A percentile compares a stretch with the other conserved stretches of the same genome.
phyloP scores from a whole-genome alignment of 106 monocot species.

The Triglochin maritima region DNA sequence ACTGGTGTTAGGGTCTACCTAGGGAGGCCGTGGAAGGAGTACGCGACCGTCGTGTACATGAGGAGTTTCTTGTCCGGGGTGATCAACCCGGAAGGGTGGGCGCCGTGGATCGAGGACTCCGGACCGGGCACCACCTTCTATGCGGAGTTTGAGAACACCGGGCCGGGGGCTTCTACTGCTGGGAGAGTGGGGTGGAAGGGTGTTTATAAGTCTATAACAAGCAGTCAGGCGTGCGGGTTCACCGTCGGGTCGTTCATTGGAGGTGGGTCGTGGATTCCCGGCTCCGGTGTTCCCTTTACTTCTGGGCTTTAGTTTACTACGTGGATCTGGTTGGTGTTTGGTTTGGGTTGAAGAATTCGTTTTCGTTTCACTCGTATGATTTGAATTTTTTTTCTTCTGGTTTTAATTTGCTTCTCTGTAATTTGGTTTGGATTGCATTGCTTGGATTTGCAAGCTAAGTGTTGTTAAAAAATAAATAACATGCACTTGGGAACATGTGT shows the following conservation, averaged over 20 bases:
- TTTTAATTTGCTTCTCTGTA: too few relatives aligned
- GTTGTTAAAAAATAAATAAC: too few relatives aligned
- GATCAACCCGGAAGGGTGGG: slow-evolving; percentile 7
- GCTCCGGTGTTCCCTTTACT: not conserved
- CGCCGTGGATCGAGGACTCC: slow-evolving; percentile 6
- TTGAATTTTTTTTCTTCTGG: too few relatives aligned
- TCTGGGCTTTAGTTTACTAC: not conserved
- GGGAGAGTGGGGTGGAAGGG: slow-evolving; percentile 32
- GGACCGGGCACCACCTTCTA: slow-evolving; percentile 26
- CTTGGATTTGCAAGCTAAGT: too few relatives aligned
- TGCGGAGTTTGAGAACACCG: slow-evolving; percentile 32
- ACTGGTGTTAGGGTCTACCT: too few relatives aligned
- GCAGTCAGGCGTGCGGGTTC: slow-evolving; percentile 1
- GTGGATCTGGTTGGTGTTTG: too few relatives aligned
- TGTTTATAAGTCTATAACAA: not conserved
- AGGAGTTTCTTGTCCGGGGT: not conserved
- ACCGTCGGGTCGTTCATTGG: slow-evolving; percentile 14
- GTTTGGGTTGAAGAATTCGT: too few relatives aligned
- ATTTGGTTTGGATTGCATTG: too few relatives aligned
- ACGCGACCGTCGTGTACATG: slow-evolving; percentile 10
- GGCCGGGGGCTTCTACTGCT: slow-evolving; percentile 20
- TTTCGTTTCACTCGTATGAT: too few relatives aligned
- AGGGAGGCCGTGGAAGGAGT: not conserved
- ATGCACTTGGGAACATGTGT: too few relatives aligned
- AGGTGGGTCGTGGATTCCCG: not conserved